phyloP scores from a whole-genome alignment of 768 basidiomycete genomes.

The Pleurotus pulmonarius region DNA sequence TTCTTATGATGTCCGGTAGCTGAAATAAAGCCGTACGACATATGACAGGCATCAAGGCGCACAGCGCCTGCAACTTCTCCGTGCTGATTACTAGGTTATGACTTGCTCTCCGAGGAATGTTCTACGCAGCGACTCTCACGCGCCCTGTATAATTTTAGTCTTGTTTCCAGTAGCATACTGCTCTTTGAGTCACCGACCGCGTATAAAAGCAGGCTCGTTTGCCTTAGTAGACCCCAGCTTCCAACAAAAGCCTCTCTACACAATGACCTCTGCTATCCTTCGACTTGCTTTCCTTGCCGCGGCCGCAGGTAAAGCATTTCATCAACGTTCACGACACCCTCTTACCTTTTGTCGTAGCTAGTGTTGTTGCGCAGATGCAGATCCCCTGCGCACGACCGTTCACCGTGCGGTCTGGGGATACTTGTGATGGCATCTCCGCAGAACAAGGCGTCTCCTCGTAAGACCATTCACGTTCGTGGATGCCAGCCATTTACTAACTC shows the following conservation, averaged over 20 bases:
- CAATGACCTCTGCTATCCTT: neutral
- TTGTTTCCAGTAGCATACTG: too few relatives aligned
- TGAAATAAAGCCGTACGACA: too few relatives aligned
- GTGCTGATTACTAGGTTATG: too few relatives aligned
- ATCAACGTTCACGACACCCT: neutral
- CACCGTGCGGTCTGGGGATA: slow-evolving; percentile 47
- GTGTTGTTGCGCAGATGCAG: slow-evolving; percentile 7
- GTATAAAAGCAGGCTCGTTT: too few relatives aligned
- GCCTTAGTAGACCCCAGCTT: neutral
- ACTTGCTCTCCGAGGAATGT: too few relatives aligned
- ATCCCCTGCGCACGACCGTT: slow-evolving; percentile 45
- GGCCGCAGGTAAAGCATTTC: neutral
- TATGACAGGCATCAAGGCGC: too few relatives aligned
- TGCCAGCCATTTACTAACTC: neutral
- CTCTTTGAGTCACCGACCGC: too few relatives aligned
- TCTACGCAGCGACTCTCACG: too few relatives aligned
- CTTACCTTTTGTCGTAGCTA: neutral
- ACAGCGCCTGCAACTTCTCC: too few relatives aligned
- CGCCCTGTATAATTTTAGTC: too few relatives aligned
- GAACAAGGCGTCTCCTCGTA: slow-evolving; percentile 45
- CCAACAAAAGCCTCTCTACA: neutral
- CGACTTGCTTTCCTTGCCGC: neutral
- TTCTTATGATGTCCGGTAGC: too few relatives aligned
- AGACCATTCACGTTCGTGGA: slow-evolving; percentile 9
- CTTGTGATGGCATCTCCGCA: slow-evolving; percentile 52